A percentile compares a stretch with the other conserved stretches of the same genome.
Evolutionary conservation across 306 rosid species (phyloP).

Genomic region (Trifolium subterraneum): DNA sequence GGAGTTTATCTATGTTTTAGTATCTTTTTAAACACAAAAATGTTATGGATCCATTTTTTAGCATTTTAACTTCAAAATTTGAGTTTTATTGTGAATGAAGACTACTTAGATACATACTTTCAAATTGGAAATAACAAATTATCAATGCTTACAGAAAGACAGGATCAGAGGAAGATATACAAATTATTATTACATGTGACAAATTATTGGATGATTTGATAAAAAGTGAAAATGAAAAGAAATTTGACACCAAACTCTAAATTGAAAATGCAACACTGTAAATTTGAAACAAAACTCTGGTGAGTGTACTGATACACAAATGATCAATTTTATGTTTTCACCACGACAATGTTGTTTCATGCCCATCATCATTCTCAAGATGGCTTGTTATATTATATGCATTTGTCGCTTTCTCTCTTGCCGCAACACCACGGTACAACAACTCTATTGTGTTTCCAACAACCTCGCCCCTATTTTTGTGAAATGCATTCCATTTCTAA

Average conservation of each 20-base stretch:
- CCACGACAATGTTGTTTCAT: background rate
- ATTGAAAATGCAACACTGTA: background rate
- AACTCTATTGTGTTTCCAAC: background rate
- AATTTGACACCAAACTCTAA: background rate
- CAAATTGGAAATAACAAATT: too few species aligned
- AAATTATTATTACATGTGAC: background rate
- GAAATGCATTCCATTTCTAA: background rate
- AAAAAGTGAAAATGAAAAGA: background rate
- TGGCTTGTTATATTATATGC: background rate
- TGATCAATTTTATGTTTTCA: background rate
- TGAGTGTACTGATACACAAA: background rate
- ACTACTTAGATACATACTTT: too few species aligned
- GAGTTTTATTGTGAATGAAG: background rate
- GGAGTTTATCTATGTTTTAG: background rate
- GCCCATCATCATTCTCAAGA: background rate
- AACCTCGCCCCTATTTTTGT: background rate
- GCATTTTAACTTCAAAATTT: constrained; percentile 3
- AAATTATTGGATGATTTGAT: background rate
- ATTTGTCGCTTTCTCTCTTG: background rate
- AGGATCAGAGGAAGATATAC: too few species aligned
- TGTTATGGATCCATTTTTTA: background rate
- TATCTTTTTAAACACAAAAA: background rate
- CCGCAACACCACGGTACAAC: background rate
- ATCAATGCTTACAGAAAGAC: background rate
- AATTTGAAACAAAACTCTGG: background rate